Conservation (phyloP, 2,329 filamentous ascomycete species). For the Rhinocladiella mackenziei region DNA sequence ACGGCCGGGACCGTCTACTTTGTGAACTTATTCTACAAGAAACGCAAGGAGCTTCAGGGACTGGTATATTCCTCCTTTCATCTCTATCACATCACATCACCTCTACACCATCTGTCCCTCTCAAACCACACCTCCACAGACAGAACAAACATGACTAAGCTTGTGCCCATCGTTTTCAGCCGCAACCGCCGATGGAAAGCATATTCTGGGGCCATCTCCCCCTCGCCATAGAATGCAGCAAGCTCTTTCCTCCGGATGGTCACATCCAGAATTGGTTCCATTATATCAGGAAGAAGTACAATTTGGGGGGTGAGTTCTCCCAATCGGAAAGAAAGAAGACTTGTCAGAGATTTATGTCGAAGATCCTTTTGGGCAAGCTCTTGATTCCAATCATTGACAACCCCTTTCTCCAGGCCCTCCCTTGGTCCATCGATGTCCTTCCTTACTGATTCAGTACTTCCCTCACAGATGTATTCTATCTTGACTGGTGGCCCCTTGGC, state of each 20-base stretch:
- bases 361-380: too few species aligned
- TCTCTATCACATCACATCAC: background rate
- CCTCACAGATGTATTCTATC: slow-evolving; percentile 28
- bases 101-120: too few species aligned
- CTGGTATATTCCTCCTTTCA: slow-evolving; percentile 20
- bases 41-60: slow-evolving; percentile 21
- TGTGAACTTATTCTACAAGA: slow-evolving; percentile 23
- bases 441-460: background rate
- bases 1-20: slow-evolving; percentile 19
- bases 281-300: slow-evolving; percentile 27
- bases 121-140: too few species aligned
- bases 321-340: too few species aligned
- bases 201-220: slow-evolving; percentile 29
- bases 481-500: slow-evolving; percentile 30
- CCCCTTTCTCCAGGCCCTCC: background rate
- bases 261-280: slow-evolving; percentile 27
- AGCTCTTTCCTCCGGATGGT: slow-evolving; percentile 24
- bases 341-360: too few species aligned
- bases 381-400: too few species aligned
- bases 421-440: background rate
- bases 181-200: slow-evolving; percentile 29
- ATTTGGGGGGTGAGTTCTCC: slow-evolving; percentile 22
- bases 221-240: slow-evolving; percentile 22
- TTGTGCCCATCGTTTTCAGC: slow-evolving; percentile 15
- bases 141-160: too few species aligned